Base-by-base conservation (phyloP, 2,329 filamentous ascomycete species). In the Epichloe uncinata region DNA sequence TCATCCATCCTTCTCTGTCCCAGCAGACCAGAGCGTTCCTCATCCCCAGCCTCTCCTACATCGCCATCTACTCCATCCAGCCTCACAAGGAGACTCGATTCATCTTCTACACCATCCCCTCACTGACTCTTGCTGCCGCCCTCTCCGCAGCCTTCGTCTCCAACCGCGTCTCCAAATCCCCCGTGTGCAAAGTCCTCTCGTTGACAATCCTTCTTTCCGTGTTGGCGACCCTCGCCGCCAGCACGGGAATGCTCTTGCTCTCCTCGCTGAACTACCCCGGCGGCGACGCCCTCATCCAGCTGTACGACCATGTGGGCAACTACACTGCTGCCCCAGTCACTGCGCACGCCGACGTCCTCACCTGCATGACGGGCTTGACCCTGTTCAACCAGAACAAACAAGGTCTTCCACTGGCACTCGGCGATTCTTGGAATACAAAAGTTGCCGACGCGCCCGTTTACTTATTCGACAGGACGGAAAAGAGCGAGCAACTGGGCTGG, bases 61-160 rank as follows among this genome's bases (percentile, higher is more conserved):
- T 94, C 18, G 75, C 75, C 4, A 66, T 94, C 42, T 97, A 95
- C 72, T 95, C 88, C 55, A 59, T 88, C 47, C 85, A 95, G 54
- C 90, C 91, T 0, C 93, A 98, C 70, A 98, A 98, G 64, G 93
- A 98, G 69, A 85, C 89, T 64, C 85, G 93, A 16, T 98, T 98
- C 72, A 83, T 98, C 57, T 81, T 97, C 59, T 97, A 97, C 68
- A 75, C 81, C 48, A 74, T 95, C 22, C 93, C 93, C 0, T 75
- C 84, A 0, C 70, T 97, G 33, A 95, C 90, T 0, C 84, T 84
- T 11, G 78, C 83, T 3, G 84, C 88, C 0, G 82, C 87, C 3
- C 73, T 87, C 4, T 83, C 82, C 18, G 87, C 88, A 13, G 77
- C 80, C 50, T 83, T 81, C 65, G 69, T 94, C 55, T 85, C 79